phyloP scores from a whole-genome alignment of 2,329 filamentous ascomycete genomes.

The Ophiostoma triangulosporum region DNA sequence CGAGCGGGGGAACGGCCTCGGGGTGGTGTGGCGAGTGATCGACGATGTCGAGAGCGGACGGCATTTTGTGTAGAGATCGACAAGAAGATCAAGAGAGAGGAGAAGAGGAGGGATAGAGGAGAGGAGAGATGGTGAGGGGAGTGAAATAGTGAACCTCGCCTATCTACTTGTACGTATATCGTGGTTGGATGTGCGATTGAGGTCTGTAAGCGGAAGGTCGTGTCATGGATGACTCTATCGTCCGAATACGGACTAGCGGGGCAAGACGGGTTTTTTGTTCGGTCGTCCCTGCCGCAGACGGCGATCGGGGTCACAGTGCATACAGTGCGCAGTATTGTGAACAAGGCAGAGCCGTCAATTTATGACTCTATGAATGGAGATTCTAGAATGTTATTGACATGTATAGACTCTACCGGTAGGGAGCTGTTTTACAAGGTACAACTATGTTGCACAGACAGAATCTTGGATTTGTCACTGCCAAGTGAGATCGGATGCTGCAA shows the following conservation, averaged over 20 bases:
- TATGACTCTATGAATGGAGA: neutral
- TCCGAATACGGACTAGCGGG: constrained; percentile 8
- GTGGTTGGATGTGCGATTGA: neutral
- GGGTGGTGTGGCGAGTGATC: constrained; percentile 86
- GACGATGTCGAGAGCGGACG: constrained; percentile 22
- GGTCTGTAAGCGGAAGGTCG: neutral
- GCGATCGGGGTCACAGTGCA: neutral
- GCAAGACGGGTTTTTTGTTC: neutral
- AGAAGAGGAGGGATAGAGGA: neutral
- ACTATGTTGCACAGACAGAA: neutral
- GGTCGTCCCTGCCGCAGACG: neutral
- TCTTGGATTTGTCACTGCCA: neutral
- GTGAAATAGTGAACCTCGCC: neutral
- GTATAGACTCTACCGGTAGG: neutral
- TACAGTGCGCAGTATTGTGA: neutral
- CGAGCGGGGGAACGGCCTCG: constrained; percentile 55
- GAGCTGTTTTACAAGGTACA: neutral
- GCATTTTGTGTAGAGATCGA: constrained; percentile 20
- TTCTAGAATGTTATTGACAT: neutral
- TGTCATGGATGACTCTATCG: neutral
- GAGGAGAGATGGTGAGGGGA: neutral
- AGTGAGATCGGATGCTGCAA: neutral
- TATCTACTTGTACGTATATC: neutral
- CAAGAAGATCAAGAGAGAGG: constrained; percentile 31
- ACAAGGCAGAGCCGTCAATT: no score